Evolutionary conservation across 257 asterid species (phyloP).

Genomic region (Primulina tabacum): DNA sequence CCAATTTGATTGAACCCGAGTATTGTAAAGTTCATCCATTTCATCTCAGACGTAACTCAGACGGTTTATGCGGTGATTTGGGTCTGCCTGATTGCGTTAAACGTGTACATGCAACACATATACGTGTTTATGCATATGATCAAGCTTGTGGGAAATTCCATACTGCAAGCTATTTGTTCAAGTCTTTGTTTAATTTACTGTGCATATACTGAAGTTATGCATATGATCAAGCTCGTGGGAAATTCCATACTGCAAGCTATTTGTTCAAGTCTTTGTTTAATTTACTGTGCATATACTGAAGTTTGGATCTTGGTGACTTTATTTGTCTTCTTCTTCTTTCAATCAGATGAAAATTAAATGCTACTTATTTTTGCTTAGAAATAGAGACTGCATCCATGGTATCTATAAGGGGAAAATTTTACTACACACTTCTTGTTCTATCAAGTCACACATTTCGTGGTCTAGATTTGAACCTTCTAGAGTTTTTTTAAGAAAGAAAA

Average conservation of each 20-base stretch:
- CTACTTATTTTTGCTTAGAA: slow-evolving; percentile 16
- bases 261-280: slow-evolving; percentile 18
- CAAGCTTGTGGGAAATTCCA: slow-evolving; percentile 18
- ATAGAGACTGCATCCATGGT: background rate
- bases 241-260: slow-evolving; percentile 13
- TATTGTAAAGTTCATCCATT: background rate
- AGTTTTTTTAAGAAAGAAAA: no score
- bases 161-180: slow-evolving; percentile 14
- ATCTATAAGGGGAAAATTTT: background rate
- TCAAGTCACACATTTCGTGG: background rate
- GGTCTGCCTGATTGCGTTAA: background rate
- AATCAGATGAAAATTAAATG: slow-evolving; percentile 6
- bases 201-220: slow-evolving; percentile 1
- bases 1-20: slow-evolving; percentile 34
- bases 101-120: slow-evolving; percentile 4
- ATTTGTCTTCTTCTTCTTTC: background rate
- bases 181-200: slow-evolving; percentile 12
- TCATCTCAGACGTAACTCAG: background rate
- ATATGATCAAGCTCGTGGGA: no score
- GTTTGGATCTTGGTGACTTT: background rate
- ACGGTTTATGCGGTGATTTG: slow-evolving; percentile 18
- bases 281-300: slow-evolving; percentile 3
- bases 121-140: slow-evolving; percentile 23
- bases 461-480: background rate
- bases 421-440: background rate